phyloP scores from a whole-genome alignment of 441 rosid genomes.

The Iberis amara region DNA sequence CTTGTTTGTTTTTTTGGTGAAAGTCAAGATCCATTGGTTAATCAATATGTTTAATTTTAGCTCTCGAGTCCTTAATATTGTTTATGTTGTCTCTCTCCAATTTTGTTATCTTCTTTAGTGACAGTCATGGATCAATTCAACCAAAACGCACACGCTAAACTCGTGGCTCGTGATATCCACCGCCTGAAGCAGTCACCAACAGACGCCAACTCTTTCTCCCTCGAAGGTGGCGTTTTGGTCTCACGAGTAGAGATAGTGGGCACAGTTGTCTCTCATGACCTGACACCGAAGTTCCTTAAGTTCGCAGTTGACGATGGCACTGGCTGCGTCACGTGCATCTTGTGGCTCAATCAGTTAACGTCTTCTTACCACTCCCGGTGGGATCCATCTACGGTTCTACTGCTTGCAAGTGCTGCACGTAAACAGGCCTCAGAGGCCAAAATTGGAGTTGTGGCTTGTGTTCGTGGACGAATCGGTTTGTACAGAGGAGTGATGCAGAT shows the following conservation, averaged over 20 bases:
- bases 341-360: constrained; percentile 75
- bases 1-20: no score
- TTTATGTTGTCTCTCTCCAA: no score
- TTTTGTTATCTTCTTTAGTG: no score
- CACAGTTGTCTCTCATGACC: constrained; percentile 50
- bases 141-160: constrained; percentile 55
- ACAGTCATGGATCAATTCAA: constrained; percentile 35
- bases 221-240: constrained; percentile 27
- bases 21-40: no score
- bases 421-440: constrained; percentile 36
- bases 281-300: constrained; percentile 64
- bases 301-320: constrained; percentile 74
- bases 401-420: constrained; percentile 44
- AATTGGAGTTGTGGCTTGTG: constrained; percentile 58
- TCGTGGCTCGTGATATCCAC: constrained; percentile 57
- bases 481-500: constrained; percentile 61
- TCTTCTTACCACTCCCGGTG: constrained; percentile 51
- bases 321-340: constrained; percentile 51
- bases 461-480: constrained; percentile 57
- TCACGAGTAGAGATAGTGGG: constrained; percentile 66
- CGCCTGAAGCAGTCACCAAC: constrained; percentile 37
- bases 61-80: no score
- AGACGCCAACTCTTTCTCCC: constrained; percentile 38
- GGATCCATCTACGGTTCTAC: constrained; percentile 39
- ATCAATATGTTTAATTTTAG: no score